A percentile compares a stretch with the other conserved stretches of the same genome.
Evolutionary conservation across 2,329 filamentous ascomycete genomes (phyloP).

Genomic region (Neopestalotiopsis rosae): DNA sequence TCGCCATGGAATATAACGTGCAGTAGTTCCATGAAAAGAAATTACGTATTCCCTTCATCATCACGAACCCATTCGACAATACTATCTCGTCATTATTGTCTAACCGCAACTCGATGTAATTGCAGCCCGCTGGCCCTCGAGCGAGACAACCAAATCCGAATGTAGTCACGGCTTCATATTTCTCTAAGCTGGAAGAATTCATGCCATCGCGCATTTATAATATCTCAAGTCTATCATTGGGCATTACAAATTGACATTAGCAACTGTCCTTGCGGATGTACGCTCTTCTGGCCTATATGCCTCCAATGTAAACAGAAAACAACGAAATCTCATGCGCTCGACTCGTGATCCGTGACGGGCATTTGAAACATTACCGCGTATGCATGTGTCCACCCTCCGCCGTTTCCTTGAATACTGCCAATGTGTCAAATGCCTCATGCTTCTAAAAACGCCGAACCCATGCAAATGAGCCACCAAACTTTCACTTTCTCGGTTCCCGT

Average conservation of each 20-base stretch:
- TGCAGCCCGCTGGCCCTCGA: too few relatives aligned
- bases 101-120: too few relatives aligned
- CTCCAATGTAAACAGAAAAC: neutral
- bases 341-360: neutral
- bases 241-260: conserved; percentile 1
- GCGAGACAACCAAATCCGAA: too few relatives aligned
- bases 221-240: neutral
- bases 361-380: neutral
- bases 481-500: neutral
- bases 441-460: conserved; percentile 2
- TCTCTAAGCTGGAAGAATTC: neutral
- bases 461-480: neutral
- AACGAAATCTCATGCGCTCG: neutral
- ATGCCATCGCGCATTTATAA: neutral
- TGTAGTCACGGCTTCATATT: too few relatives aligned
- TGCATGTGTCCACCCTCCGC: neutral
- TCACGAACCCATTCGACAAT: too few relatives aligned
- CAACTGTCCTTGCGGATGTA: neutral
- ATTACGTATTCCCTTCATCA: too few relatives aligned
- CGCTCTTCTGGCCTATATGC: neutral
- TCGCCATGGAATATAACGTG: too few relatives aligned
- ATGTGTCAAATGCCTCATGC: neutral
- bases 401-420: neutral
- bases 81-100: too few relatives aligned
- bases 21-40: too few relatives aligned